Evolutionary conservation across 768 basidiomycete species (phyloP), one percentile per base, ranked within the genome.

Genomic region (Russula brevipes): DNA sequence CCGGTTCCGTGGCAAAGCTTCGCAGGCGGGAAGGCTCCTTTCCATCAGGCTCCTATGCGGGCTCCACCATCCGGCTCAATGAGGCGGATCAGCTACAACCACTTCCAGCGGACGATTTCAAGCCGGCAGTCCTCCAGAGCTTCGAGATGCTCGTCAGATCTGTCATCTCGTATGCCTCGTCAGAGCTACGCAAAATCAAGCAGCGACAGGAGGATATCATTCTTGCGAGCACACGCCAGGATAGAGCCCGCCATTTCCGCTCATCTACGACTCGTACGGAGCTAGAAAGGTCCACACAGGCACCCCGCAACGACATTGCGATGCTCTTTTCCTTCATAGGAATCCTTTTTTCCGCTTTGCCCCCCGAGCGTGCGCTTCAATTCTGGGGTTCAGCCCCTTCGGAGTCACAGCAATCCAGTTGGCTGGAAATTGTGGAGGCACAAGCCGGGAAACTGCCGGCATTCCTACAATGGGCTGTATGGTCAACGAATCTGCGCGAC

Each of bases 381-480:
- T 96, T 90, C 73, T 97, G 94, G 94, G 83, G 86, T 2, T 80
- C 82, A 0, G 81, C 80, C 3, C 77, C 76, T 4, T 71, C 70
- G 44, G 81, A 81, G 6, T 58, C 73, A 0, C 74, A 75, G 12
- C 74, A 74, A 33, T 71, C 78, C 12, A 76, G 82, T 3, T 88
- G 88, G 69, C 71, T 84, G 64, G 85, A 89, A 66, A 73, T 75
- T 41, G 69, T 81, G 0, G 90, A 92, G 68, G 78, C 81, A n/a
- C 82, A 80, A 2, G 74, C 81, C 31, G 85, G 82, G 1, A 82
- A 85, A 62, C 77, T 91, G 0, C 84, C 85, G 1, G 80, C 85
- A 1, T 95, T 96, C 72, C 76, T 96, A 53, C 89, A 92, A 61
- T 96, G 93, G 94, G 91, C 91, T 0, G 84, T 91, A 9, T 89